Evolutionary conservation across 345 rosid species (phyloP).

Genomic region (Eucalyptus shirleyi): DNA sequence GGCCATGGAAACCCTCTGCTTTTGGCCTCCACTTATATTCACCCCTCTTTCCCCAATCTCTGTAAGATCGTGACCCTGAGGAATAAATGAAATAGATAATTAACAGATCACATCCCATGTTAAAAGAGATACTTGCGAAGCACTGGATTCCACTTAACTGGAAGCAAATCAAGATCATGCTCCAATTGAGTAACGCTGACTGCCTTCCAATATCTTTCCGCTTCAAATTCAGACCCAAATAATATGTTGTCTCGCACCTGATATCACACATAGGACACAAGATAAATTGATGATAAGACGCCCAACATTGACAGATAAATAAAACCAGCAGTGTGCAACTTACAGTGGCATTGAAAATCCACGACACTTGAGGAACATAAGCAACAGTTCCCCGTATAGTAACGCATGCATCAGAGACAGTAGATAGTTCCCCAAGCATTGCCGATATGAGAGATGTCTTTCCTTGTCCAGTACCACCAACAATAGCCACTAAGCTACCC

Average conservation of each 20-base stretch:
- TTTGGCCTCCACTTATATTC: slow-evolving; percentile 97
- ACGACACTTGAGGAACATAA: slow-evolving; percentile 93
- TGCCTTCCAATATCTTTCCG: slow-evolving; percentile 58
- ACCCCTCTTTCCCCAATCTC: slow-evolving; percentile 99
- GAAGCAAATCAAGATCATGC: slow-evolving; percentile 80
- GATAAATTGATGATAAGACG: neutral
- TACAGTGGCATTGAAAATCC: slow-evolving; percentile 98
- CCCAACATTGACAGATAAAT: neutral
- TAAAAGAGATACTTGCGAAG: neutral
- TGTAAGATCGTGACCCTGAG: slow-evolving; percentile 81
- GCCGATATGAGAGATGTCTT: slow-evolving; percentile 93
- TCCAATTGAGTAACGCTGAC: slow-evolving; percentile 64
- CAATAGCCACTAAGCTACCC: slow-evolving; percentile 82
- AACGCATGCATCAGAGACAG: slow-evolving; percentile 29
- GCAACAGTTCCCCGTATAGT: slow-evolving; percentile 76
- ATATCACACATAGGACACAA: neutral
- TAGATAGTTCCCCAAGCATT: slow-evolving; percentile 86
- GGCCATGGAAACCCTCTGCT: slow-evolving; percentile 98
- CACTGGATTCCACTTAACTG: slow-evolving; percentile 40
- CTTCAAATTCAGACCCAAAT: slow-evolving; percentile 75
- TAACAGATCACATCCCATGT: neutral
- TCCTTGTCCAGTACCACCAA: slow-evolving; percentile 97
- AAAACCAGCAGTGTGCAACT: slow-evolving; percentile 1
- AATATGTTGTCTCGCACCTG: slow-evolving; percentile 86
- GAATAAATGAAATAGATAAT: neutral